Conservation (phyloP, 495 filamentous ascomycete genomes). For the Parathielavia appendiculata region DNA sequence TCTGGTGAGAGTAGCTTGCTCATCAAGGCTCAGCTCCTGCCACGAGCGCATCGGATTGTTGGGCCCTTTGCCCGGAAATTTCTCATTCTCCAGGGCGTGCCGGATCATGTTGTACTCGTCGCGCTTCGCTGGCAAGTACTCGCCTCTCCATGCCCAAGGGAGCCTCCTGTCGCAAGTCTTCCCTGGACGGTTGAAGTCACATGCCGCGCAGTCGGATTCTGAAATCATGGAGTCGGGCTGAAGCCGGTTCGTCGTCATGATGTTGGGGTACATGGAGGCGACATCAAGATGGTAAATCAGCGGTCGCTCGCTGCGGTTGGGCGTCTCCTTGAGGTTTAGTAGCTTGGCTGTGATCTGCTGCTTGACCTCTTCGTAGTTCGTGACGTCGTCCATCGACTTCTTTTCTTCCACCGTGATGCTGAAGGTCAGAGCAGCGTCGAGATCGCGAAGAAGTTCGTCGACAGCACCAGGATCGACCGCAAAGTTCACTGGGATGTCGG, state of each 20-base stretch:
- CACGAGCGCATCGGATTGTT: conserved; percentile 68
- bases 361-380: conserved; percentile 90
- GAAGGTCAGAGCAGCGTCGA: conserved; percentile 88
- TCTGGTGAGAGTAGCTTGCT: conserved; percentile 75
- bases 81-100: conserved; percentile 86
- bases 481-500: conserved; percentile 92
- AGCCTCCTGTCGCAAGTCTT: conserved; percentile 94
- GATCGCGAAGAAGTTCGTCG: conserved; percentile 78
- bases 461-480: conserved; percentile 78
- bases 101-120: conserved; percentile 99
- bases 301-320: conserved; percentile 75
- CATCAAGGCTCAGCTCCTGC: conserved; percentile 72
- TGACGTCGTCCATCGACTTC: conserved; percentile 84
- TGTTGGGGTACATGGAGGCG: conserved; percentile 99
- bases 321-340: conserved; percentile 68
- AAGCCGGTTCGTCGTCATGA: conserved; percentile 98
- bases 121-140: conserved; percentile 90
- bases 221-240: conserved; percentile 98
- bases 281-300: conserved; percentile 98
- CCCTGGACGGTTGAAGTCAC: conserved; percentile 96
- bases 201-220: conserved; percentile 93
- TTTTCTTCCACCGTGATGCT: conserved; percentile 92
- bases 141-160: conserved; percentile 97
- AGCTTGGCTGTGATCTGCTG: conserved; percentile 72
- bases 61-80: conserved; percentile 71